Base-by-base conservation (phyloP, 208 protist genomes). In the Acanthamoeba sp. region DNA sequence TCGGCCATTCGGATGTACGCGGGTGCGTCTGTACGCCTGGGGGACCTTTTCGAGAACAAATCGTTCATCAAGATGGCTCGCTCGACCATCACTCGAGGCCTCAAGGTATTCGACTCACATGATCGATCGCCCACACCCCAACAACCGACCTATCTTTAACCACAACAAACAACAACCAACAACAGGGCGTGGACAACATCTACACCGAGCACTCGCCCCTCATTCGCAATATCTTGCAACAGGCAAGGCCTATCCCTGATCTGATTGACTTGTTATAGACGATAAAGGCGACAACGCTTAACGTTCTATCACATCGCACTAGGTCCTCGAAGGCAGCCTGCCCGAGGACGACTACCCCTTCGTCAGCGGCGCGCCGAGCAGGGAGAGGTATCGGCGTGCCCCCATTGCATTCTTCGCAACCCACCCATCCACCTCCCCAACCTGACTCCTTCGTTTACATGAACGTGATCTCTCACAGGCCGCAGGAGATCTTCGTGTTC, bases 151-250 rank as follows among this genome's bases (percentile, higher is more conserved):
- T 66, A 32, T 94, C 88, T 91, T 92, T 62, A 9, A 59, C 12
- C 52, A 50, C 52, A 59, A 62, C 55, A 22, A 18, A 6, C 1
- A 14, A 62, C 52, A 22, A n/a, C 34, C 5, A 27, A 73, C 34
- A 0, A 52, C 45, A 98, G 97, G 97, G 97, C 90, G 98, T 98
- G 34, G 97, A 98, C n/a, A 99, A 99, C 94, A 98, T 99, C 34
- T 99, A 99, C 97, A 99, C 99, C 1, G 98, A 99, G 96, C 99
- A 99, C 95, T 97, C 98, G 96, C 98, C 99, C 24, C 94, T 98
- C 27, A 93, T 99, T 76, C 97, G 97, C 78, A 95, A 97, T 42
- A 98, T 97, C 4, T 91, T 87, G 34, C 78, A 87, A 20, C 78
- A 87, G 78, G 76, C n/a, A 40, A 32, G 64, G n/a, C 18, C 1